Evolutionary conservation across 169 alveolate species (phyloP).

Genomic region (Cryptosporidium meleagridis): DNA sequence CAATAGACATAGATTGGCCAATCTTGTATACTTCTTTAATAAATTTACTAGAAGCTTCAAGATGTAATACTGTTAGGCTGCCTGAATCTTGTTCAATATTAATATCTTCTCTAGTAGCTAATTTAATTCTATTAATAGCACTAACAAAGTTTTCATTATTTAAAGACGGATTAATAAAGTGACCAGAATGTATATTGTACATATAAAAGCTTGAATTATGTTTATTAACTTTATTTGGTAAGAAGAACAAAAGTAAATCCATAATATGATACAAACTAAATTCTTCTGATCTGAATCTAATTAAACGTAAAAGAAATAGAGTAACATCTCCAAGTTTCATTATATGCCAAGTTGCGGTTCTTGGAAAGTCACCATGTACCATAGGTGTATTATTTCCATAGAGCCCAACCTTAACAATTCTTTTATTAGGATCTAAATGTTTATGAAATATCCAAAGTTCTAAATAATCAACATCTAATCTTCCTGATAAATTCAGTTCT

Average conservation of each 20-base stretch:
- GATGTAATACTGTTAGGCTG: conserved; percentile 25
- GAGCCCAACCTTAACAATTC: conserved; percentile 50
- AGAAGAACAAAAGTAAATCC: conserved; percentile 9
- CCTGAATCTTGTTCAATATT: not conserved
- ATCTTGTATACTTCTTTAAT: conserved; percentile 64
- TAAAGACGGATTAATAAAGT: not conserved
- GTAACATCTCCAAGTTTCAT: conserved; percentile 67
- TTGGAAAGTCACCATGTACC: conserved; percentile 45
- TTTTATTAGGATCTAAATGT: conserved; percentile 13
- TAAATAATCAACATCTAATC: conserved; percentile 42
- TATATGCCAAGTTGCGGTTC: conserved; percentile 49
- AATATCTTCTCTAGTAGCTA: conserved; percentile 18
- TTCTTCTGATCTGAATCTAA: conserved; percentile 44
- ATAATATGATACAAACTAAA: conserved; percentile 30
- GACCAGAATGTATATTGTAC: conserved; percentile 73
- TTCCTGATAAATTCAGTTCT: conserved; percentile 54
- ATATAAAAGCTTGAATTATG: conserved; percentile 35
- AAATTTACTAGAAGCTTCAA: conserved; percentile 70
- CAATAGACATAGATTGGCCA: conserved; percentile 72
- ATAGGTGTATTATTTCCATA: conserved; percentile 30
- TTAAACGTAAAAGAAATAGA: conserved; percentile 27
- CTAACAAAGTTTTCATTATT: conserved; percentile 8
- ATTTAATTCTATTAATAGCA: conserved; percentile 12
- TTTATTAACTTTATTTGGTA: conserved; percentile 4
- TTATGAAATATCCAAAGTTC: conserved; percentile 71